Conservation (phyloP, 805 yeast species). For the Saccharomycopsis microspora region DNA sequence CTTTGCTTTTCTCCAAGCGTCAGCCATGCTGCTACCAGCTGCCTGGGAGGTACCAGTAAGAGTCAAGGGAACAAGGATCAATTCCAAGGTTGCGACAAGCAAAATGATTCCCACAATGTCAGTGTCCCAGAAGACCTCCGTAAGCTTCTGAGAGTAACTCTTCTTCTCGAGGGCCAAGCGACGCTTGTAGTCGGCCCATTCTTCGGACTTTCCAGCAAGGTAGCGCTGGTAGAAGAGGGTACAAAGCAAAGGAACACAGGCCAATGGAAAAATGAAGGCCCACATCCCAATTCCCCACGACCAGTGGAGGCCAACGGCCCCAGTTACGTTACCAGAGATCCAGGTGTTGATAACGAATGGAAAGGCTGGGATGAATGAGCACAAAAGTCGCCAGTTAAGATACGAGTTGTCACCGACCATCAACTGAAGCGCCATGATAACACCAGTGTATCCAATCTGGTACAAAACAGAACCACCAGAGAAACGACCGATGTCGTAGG, state of each 20-base stretch:
- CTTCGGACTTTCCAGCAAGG: conserved; percentile 32
- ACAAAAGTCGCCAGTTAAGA: conserved; percentile 59
- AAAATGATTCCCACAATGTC: conserved; percentile 55
- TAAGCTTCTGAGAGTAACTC: conserved; percentile 19
- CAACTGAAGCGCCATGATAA: conserved; percentile 42
- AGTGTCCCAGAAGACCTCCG: conserved; percentile 45
- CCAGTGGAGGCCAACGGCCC: conserved; percentile 25
- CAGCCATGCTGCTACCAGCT: conserved; percentile 15
- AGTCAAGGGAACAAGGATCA: conserved; percentile 62
- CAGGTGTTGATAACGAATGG: conserved; percentile 73
- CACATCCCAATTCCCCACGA: conserved; percentile 50
- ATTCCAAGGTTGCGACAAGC: conserved; percentile 45
- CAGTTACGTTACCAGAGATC: conserved; percentile 53
- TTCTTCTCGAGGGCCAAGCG: not conserved
- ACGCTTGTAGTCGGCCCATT: conserved; percentile 21
- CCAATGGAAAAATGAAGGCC: conserved; percentile 45
- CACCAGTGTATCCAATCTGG: conserved; percentile 47
- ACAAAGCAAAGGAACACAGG: conserved; percentile 35
- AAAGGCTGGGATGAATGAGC: conserved; percentile 53
- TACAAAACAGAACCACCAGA: conserved; percentile 46
- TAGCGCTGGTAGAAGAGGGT: conserved; percentile 38
- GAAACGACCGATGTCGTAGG: conserved; percentile 38
- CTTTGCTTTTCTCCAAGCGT: conserved; percentile 44
- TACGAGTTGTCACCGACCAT: conserved; percentile 57
- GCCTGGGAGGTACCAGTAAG: conserved; percentile 52